Conservation (phyloP, 2,329 filamentous ascomycete genomes). For the Aspergillus latus region DNA sequence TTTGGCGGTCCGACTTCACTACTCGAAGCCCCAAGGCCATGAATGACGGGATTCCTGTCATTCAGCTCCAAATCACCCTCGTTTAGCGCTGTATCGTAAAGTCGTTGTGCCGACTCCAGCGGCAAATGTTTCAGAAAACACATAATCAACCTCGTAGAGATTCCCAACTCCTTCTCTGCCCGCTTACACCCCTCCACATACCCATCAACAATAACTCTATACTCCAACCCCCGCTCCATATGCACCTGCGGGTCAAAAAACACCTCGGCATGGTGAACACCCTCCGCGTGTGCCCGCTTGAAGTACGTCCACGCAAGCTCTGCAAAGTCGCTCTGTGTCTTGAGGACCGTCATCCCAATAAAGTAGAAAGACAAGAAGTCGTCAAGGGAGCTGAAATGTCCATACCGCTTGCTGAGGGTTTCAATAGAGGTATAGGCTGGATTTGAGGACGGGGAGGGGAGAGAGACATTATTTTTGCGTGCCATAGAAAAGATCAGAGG, state of each 20-base stretch:
- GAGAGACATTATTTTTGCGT: conserved; percentile 61
- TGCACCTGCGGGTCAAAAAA: conserved; percentile 83
- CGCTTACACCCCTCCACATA: conserved; percentile 60
- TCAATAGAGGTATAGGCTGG: conserved; percentile 62
- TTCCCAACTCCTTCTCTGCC: conserved; percentile 62
- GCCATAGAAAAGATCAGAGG: conserved; percentile 69
- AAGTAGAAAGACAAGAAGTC: conserved; percentile 81
- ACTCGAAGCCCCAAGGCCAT: conserved; percentile 68
- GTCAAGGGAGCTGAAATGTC: conserved; percentile 67
- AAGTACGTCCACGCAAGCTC: conserved; percentile 72
- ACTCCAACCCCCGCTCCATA: conserved; percentile 60
- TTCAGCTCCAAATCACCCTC: conserved; percentile 40
- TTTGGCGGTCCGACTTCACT: conserved; percentile 58
- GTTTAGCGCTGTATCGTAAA: conserved; percentile 37
- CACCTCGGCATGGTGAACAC: conserved; percentile 71
- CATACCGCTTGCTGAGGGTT: conserved; percentile 63
- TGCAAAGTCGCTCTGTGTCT: conserved; percentile 67
- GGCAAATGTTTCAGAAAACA: conserved; percentile 73
- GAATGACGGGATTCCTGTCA: conserved; percentile 50
- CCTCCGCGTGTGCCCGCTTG: conserved; percentile 60
- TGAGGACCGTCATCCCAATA: conserved; percentile 69
- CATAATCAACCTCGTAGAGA: conserved; percentile 66
- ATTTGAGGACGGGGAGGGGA: conserved; percentile 57
- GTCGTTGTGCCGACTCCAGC: conserved; percentile 53
- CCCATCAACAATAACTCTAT: conserved; percentile 64